Percentiles rank a stretch among this genome's conserved stretches.
These are phyloP conservation scores for Ligustrum vulgare DNA, from an alignment of 257 asterid species.

Conservation along the genomic window DNA sequence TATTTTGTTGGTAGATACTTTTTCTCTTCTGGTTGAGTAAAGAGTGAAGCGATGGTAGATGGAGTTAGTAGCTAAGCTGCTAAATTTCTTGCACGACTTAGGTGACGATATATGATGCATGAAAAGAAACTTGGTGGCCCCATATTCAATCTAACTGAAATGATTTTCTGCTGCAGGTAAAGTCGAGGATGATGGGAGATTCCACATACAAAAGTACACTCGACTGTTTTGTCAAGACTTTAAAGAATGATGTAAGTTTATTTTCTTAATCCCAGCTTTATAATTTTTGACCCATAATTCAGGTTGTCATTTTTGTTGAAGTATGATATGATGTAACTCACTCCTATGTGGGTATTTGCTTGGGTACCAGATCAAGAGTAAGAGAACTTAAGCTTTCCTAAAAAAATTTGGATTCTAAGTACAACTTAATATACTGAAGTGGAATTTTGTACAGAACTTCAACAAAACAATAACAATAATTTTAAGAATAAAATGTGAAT, in stretches of 20 bases:
- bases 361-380: slow-evolving; percentile 8
- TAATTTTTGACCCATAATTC: slow-evolving; percentile 5
- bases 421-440: neutral
- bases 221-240: slow-evolving; percentile 91
- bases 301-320: slow-evolving; percentile 6
- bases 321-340: neutral
- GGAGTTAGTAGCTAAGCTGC: neutral
- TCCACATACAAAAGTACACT: slow-evolving; percentile 77
- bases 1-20: neutral
- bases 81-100: slow-evolving; percentile 3
- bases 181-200: slow-evolving; percentile 99
- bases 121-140: neutral
- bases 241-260: slow-evolving; percentile 84
- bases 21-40: neutral
- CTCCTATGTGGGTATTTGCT: neutral
- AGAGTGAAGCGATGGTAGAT: neutral
- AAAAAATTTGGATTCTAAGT: neutral
- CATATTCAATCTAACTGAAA: slow-evolving; percentile 23
- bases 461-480: neutral
- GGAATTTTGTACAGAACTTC: slow-evolving; percentile 5
- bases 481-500: neutral
- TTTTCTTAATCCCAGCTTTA: slow-evolving; percentile 2
- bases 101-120: neutral
- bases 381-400: slow-evolving; percentile 2
- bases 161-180: slow-evolving; percentile 58